Conservation (phyloP, 202 grass and related monocot species). For the Thinopyrum obtusiflorum region DNA sequence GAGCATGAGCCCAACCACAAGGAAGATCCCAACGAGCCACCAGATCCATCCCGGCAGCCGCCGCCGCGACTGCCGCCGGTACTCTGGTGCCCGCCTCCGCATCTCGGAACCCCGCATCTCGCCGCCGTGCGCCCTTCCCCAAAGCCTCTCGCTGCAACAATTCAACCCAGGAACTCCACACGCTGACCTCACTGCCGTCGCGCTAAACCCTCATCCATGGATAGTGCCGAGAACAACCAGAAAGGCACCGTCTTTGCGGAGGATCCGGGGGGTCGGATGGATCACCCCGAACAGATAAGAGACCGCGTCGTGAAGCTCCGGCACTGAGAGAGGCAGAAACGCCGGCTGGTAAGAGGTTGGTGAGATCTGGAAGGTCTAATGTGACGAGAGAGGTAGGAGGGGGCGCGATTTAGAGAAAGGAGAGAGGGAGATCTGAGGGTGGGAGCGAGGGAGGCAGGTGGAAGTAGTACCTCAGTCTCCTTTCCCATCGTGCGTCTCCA, state of each 20-base stretch:
- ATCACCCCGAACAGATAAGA: not conserved
- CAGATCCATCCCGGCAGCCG: constrained; percentile 84
- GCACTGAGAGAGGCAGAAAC: constrained; percentile 16
- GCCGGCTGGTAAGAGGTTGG: constrained; percentile 1
- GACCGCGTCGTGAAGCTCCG: constrained; percentile 14
- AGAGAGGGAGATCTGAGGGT: constrained; percentile 40
- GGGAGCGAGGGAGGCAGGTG: not conserved
- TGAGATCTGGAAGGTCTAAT: constrained; percentile 40
- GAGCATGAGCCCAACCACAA: constrained; percentile 68
- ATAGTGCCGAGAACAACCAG: constrained; percentile 16
- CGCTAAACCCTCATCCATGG: constrained; percentile 28
- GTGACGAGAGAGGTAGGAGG: constrained; percentile 4
- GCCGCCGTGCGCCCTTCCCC: constrained; percentile 3
- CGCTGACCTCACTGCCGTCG: constrained; percentile 26
- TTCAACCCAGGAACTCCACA: constrained; percentile 22
- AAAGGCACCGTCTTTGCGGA: constrained; percentile 41
- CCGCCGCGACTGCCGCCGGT: constrained; percentile 61
- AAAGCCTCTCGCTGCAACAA: not conserved
- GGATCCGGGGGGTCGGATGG: constrained; percentile 32
- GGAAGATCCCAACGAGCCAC: constrained; percentile 77
- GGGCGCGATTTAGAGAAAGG: constrained; percentile 18
- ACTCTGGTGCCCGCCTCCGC: constrained; percentile 66
- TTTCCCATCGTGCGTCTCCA: constrained; percentile 33
- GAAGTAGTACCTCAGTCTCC: not conserved
- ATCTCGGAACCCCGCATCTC: constrained; percentile 37